Conservation (phyloP, 352 stramenopile species). For the Globisporangium mamillatum region DNA sequence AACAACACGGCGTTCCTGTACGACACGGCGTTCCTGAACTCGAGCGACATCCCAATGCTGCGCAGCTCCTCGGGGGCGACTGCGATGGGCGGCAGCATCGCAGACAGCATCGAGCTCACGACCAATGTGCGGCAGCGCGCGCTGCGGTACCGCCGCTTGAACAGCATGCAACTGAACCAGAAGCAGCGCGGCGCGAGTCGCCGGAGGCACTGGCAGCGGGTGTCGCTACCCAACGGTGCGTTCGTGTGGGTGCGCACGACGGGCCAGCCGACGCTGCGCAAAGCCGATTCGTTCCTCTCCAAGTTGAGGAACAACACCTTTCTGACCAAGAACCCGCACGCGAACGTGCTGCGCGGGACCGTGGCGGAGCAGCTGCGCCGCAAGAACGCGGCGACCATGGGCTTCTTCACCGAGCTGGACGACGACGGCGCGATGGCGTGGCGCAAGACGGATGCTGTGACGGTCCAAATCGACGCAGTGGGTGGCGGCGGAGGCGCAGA, state of each 20-base stretch:
- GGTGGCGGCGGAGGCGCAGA: slow-evolving; percentile 12
- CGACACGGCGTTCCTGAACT: slow-evolving; percentile 17
- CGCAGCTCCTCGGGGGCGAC: slow-evolving; percentile 17
- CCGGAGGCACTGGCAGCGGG: slow-evolving; percentile 58
- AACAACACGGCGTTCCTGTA: slow-evolving; percentile 1
- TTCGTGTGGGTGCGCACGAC: slow-evolving; percentile 69
- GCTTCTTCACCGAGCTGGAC: slow-evolving; percentile 61
- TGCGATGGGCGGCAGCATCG: slow-evolving; percentile 9
- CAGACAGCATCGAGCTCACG: slow-evolving; percentile 26
- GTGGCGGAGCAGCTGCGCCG: slow-evolving; percentile 65
- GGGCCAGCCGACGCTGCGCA: slow-evolving; percentile 22
- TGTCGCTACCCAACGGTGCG: slow-evolving; percentile 45
- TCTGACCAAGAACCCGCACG: slow-evolving; percentile 45
- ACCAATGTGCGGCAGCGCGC: slow-evolving; percentile 51
- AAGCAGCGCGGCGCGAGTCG: slow-evolving; percentile 56
- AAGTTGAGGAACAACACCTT: slow-evolving; percentile 66
- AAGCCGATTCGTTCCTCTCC: slow-evolving; percentile 41
- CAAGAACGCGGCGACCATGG: slow-evolving; percentile 74
- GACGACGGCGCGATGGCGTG: slow-evolving; percentile 41
- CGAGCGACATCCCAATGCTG: slow-evolving; percentile 22
- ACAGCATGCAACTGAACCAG: slow-evolving; percentile 67
- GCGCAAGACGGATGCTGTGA: slow-evolving; percentile 48
- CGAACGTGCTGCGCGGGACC: slow-evolving; percentile 36
- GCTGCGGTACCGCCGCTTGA: slow-evolving; percentile 55
- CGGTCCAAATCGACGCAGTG: slow-evolving; percentile 38